phyloP scores from a whole-genome alignment of 192 early-diverging fungal species.

The Gamsiella multidivaricata region DNA sequence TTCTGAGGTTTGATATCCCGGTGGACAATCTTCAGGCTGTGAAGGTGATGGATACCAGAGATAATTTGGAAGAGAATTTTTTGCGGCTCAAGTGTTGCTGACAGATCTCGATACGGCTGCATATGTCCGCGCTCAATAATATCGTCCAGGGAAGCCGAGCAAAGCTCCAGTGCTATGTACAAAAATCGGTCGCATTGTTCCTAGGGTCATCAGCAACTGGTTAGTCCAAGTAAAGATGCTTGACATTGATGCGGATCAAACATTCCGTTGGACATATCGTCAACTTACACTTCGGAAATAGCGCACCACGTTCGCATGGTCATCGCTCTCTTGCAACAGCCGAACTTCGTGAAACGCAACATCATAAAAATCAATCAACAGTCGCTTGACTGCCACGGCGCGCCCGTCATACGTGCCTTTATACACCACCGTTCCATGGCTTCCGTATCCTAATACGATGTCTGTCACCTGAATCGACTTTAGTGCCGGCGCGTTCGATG shows the following conservation, averaged over 20 bases:
- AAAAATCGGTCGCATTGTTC: conserved; percentile 91
- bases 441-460: conserved; percentile 85
- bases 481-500: conserved; percentile 50
- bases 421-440: conserved; percentile 97
- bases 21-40: conserved; percentile 96
- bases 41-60: conserved; percentile 87
- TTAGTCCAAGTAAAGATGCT: no score
- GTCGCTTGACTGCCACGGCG: conserved; percentile 92
- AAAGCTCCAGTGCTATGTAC: conserved; percentile 97
- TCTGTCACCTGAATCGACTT: conserved; percentile 71
- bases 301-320: conserved; percentile 96
- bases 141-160: conserved; percentile 90
- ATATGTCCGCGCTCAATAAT: conserved; percentile 72
- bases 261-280: no score
- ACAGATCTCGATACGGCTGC: conserved; percentile 57
- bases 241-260: no score
- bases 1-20: conserved; percentile 98
- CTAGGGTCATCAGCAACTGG: no score
- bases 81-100: conserved; percentile 68
- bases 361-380: conserved; percentile 96
- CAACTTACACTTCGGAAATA: conserved; percentile 88
- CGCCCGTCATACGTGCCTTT: conserved; percentile 93
- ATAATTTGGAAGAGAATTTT: conserved; percentile 87
- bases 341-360: conserved; percentile 95
- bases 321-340: conserved; percentile 91